Base-by-base conservation (phyloP, 176 grass and related monocot genomes). In the Cenchrus americanus region DNA sequence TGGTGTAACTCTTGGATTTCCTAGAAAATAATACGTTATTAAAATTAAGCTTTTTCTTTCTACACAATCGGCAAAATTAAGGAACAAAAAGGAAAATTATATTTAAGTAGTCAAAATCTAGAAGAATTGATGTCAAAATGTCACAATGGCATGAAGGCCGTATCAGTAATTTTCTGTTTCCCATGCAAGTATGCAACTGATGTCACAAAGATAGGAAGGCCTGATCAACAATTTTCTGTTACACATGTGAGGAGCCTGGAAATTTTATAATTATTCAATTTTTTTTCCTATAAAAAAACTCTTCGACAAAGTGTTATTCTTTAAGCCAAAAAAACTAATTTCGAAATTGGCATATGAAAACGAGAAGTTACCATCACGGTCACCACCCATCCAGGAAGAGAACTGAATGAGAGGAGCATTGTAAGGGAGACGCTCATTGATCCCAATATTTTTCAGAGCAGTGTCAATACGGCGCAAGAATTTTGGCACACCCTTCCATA, bases 301-400 rank as follows among this genome's bases (percentile, higher is more conserved):
- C 40, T 34, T 77, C 64, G 41, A 43, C 10, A 2, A 73, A 63
- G 24, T 34, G 40, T 19, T 55, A 46, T 65, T 66, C 26, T 62
- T 27, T 19, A 19, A 71, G 30, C 76, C 19, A 64, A 72, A 65
- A 65, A 37, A 27, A 90, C 12, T 71, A 42, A 40, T 51, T 12
- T 40, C 73, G 71, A 71, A 57, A 75, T 26, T 79, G 69, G 74
- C n/a, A 72, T 79, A 83, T 62, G 40, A 63, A 64, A 62, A 78
- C 14, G 4, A 81, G 27, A 94, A 70, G 19, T 21, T 99, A 99
- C 96, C 96, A 89, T 99, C 96, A 90, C 96, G 96, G 64, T 99
- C 96, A 76, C 96, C 96, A 83, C 96, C 96, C 93, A 99, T 99
- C 96, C 96, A 99, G 73, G 96, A 99, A 49, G 96, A 96, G 78